phyloP scores from a whole-genome alignment of 139 green algal species.

The Edaphochlamys debaryana region DNA sequence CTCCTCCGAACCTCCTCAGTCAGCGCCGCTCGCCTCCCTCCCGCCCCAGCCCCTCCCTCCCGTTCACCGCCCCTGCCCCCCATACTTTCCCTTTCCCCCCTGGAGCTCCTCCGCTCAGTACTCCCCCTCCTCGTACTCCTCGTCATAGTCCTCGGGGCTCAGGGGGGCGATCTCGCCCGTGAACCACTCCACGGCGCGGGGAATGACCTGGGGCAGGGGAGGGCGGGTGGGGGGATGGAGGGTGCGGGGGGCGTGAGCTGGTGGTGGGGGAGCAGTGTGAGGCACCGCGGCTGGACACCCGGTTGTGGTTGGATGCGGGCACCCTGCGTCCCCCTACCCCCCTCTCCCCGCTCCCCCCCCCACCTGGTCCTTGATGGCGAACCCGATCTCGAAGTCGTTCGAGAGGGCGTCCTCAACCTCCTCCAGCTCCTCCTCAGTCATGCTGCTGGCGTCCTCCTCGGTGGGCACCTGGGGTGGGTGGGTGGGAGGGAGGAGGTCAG shows the following conservation, averaged over 20 bases:
- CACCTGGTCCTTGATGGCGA: conserved; percentile 53
- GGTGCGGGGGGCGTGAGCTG: neutral
- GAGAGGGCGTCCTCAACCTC: conserved; percentile 54
- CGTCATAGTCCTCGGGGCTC: conserved; percentile 23
- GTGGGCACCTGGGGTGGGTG: conserved; percentile 54
- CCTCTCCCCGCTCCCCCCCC: neutral
- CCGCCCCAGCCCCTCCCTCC: too few species aligned
- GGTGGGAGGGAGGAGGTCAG: too few species aligned
- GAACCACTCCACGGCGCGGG: conserved; percentile 64
- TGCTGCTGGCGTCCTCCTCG: neutral
- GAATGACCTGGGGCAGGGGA: conserved; percentile 44
- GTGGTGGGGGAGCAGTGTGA: too few species aligned
- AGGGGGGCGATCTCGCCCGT: conserved; percentile 56
- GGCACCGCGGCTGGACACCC: too few species aligned
- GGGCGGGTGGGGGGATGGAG: too few species aligned
- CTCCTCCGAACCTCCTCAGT: too few species aligned
- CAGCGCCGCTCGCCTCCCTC: too few species aligned
- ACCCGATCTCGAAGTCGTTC: conserved; percentile 59
- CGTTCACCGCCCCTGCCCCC: too few species aligned
- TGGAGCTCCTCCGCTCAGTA: too few species aligned
- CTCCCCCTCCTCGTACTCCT: conserved; percentile 48
- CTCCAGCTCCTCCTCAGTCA: conserved; percentile 51
- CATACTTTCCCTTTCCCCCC: too few species aligned
- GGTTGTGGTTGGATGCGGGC: too few species aligned
- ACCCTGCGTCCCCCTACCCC: neutral